Base-by-base conservation (phyloP, 371 early-diverging fungal species). In the Mucor plumbeus region DNA sequence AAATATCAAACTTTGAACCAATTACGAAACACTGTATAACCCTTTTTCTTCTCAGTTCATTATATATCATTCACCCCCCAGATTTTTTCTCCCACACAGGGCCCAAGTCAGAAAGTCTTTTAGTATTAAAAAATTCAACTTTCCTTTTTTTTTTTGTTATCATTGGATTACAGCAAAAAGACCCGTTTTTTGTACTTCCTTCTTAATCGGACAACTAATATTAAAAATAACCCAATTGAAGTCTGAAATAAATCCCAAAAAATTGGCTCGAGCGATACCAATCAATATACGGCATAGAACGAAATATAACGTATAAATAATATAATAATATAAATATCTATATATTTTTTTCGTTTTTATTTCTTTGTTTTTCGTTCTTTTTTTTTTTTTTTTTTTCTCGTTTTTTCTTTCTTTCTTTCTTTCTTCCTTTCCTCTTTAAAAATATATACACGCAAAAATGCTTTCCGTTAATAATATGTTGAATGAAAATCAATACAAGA, bases 401-500 rank as follows among this genome's bases (percentile, higher is more conserved):
- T 60, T 63, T 21, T 8, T 57, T 3, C 39, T 65, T 44, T 65
- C 19, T 64, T 48, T 64, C 35, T 56, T 11, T 44, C 59, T 59
- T 60, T 63, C 26, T 8, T 57, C 26, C 39, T 65, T 67, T 56
- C 26, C 50, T n/a, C n/a, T n/a, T n/a, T n/a, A n/a, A 63, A 59
- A 17, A 44, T 57, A 59, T 55, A 57, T 60, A 38, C 38, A 17
- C 19, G 34, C 59, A 48, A 50, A 50, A 50, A 72, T 72, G 73
- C 43, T 69, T n/a, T 72, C 73, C 5, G 63, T 72, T 17, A 68
- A 58, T 38, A 68, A 65, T 31, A 72, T 72, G 73, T 63, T 72
- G 41, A 69, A 68, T 59, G 55, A 43, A 14, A 53, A 54, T 38
- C 44, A 65, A 17, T 72, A 72, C 33, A 68, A 72, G 54, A 68